phyloP scores from a whole-genome alignment of 768 basidiomycete species.

The Serendipita sp. region DNA sequence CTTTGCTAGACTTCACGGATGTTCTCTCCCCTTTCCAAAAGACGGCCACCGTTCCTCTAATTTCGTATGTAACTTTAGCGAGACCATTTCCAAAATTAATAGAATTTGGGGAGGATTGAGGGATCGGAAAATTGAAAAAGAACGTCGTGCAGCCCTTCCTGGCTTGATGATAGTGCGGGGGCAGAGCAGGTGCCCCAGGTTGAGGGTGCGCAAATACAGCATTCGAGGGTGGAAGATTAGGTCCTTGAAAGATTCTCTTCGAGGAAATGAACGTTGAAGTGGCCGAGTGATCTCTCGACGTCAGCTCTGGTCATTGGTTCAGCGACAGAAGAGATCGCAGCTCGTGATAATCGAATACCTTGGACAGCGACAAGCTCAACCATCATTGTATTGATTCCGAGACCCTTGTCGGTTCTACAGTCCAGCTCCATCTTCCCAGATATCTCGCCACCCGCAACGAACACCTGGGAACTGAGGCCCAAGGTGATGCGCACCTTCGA shows the following conservation, averaged over 20 bases:
- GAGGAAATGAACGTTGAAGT: constrained; percentile 60
- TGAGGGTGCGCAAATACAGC: constrained; percentile 50
- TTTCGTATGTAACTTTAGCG: constrained; percentile 54
- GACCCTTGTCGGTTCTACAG: constrained; percentile 46
- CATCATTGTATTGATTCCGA: constrained; percentile 61
- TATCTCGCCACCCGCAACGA: constrained; percentile 48
- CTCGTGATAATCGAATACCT: constrained; percentile 25
- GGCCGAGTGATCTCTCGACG: constrained; percentile 63
- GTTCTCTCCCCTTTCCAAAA: constrained; percentile 58
- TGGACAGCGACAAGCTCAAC: constrained; percentile 61
- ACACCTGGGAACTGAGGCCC: constrained; percentile 38
- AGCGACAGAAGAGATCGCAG: not conserved
- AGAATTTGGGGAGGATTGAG: constrained; percentile 47
- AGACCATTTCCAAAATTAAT: constrained; percentile 54
- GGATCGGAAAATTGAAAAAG: constrained; percentile 61
- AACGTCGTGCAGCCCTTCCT: constrained; percentile 65
- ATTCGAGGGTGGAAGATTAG: constrained; percentile 67
- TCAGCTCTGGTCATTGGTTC: constrained; percentile 35
- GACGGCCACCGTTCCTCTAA: constrained; percentile 54
- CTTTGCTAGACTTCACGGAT: constrained; percentile 44
- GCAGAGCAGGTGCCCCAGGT: constrained; percentile 42
- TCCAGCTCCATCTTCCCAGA: constrained; percentile 69
- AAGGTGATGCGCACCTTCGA: constrained; percentile 59
- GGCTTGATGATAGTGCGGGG: constrained; percentile 50
- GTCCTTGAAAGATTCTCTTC: constrained; percentile 61